These are phyloP conservation scores for Diaporthe sp. DNA, from an alignment of 2,329 filamentous ascomycete genomes.

Conservation along the genomic window DNA sequence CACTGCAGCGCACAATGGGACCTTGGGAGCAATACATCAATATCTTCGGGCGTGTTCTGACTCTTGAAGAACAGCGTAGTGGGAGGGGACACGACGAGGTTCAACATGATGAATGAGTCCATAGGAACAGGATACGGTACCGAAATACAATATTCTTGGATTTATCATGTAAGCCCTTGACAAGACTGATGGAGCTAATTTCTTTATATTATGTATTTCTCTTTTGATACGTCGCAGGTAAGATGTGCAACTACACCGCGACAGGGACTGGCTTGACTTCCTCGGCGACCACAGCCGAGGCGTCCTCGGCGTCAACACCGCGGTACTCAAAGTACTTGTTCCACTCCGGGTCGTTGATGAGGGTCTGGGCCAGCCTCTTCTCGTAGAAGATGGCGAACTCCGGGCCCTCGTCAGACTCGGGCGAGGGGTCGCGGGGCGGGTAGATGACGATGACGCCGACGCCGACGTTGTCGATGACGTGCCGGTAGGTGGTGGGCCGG, in stretches of 20 bases:
- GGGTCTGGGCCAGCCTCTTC: conserved; percentile 47
- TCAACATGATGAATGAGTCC: not conserved
- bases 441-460: conserved; percentile 50
- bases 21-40: not conserved
- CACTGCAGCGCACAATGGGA: not conserved
- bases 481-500: conserved; percentile 50
- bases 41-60: not conserved
- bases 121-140: not conserved
- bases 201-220: not conserved
- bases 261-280: not conserved
- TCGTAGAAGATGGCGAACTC: conserved; percentile 54
- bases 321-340: conserved; percentile 54
- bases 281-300: not conserved
- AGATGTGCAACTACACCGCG: not conserved
- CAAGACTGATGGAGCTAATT: not conserved
- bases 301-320: conserved; percentile 46
- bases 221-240: not conserved
- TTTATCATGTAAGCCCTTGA: not conserved
- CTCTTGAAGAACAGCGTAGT: not conserved
- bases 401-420: conserved; percentile 51
- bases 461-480: conserved; percentile 49
- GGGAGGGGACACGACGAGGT: no score
- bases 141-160: not conserved
- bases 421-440: conserved; percentile 46
- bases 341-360: conserved; percentile 54